Evolutionary conservation across 495 filamentous ascomycete species (phyloP), one percentile per base, ranked within the genome.

Genomic region (Aspergillus haitiensis): DNA sequence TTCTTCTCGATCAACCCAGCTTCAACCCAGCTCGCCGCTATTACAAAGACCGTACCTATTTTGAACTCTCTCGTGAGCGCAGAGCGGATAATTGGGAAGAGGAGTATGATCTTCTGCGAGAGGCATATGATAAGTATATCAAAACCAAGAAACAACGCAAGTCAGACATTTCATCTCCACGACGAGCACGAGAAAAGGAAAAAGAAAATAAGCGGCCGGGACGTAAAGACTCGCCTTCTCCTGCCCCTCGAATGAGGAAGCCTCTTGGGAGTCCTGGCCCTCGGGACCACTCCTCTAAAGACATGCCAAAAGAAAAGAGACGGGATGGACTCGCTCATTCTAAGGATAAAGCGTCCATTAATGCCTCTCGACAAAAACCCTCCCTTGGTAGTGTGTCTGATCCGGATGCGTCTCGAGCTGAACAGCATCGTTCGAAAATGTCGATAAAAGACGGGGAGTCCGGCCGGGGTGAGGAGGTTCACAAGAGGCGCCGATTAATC

Each of bases 41-140:
- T 10, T 82, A 81, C 66, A 82, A 81, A 53, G 90, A 89, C 6
- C 82, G 86, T 57, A 86, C 88, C 0, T 98, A 98, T 66, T 85
- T 81, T 58, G 93, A 98, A 37, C 82, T 98, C 50, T 90, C 94
- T 13, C 82, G 86, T 58, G 85, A 89, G 35, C 86, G 92, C 40
- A 85, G 85, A 55, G 93, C 94, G 1, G 89, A 91, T 39, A 85
- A 88, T 53, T 97, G 93, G 93, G 86, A 93, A 67, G 87, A 93
- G 62, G 94, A 98, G 70, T 84, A 87, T 54, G 81, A 89, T n/a
- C 74, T 95, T 47, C 73, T 98, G 47, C 90, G 92, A 69, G 77
- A 84, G 37, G 89, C 91, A 6, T 93, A 88, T 61, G 88, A 96
- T 42, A 82, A 84, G 18, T 84, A 81, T 65, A 34, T 55, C 13